Evolutionary conservation across 257 asterid species (phyloP), one percentile per base, ranked within the genome.

Genomic region (Solanum habrochaites): DNA sequence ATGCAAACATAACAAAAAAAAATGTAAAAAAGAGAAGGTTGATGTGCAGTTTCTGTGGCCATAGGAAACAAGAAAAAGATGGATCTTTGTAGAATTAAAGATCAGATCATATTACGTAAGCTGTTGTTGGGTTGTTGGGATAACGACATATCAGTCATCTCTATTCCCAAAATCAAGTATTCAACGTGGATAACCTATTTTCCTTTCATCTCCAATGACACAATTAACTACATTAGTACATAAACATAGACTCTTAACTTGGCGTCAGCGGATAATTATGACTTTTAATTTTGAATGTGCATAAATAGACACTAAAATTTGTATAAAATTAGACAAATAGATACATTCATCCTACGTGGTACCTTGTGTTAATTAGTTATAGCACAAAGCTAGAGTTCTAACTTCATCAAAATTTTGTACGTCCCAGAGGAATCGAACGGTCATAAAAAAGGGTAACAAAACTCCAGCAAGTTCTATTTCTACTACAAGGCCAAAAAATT

Each of bases 241-340:
- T n/a, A n/a, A n/a, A n/a, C n/a, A n/a, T 31, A 31, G 0, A 32
- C 5, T 32, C 5, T 32, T 32, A 32, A 32, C 35, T 32, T 32
- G 5, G 0, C 35, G 35, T 32, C 5, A 31, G 0, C 35, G 35
- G 5, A 32, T 0, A 32, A 3, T 32, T 32, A 32, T 32, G 0
- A 32, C 0, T 32, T 32, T 32, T 3, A 32, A 32, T 32, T 32
- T 32, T 32, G 5, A 4, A 0, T 32, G 1, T 32, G 5, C 35
- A 32, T 32, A 32, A 3, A 4, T 32, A 32, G 1, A 32, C 35
- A 3, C 1, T 32, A 32, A 32, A 32, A 32, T 32, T 32, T 32
- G 0, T 3, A 32, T 32, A 32, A 32, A 32, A 32, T 32, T 32
- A 5, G 0, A 32, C 5, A 32, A 32, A 32, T 31, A 31, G 32